Evolutionary conservation across 352 stramenopile species (phyloP).

Genomic region (Hyaloperonospora brassicae): DNA sequence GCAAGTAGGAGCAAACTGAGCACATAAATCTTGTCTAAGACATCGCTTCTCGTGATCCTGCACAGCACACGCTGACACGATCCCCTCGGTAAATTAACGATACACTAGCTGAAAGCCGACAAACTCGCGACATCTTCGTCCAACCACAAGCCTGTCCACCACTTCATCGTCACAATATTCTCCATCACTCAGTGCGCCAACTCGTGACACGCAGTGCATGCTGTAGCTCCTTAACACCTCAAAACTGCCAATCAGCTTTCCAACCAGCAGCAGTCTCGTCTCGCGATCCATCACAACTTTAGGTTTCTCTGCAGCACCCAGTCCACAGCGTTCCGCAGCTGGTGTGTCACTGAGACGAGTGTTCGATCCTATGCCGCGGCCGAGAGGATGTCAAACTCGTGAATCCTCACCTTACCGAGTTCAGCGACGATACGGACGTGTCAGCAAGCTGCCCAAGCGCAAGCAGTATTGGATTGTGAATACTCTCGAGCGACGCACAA

Average conservation of each 20-base stretch:
- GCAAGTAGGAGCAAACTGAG: too few species aligned
- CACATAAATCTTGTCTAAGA: too few species aligned
- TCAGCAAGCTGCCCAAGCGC: too few species aligned
- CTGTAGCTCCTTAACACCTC: conserved; percentile 70
- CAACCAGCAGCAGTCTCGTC: conserved; percentile 84
- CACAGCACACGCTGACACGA: conserved; percentile 95
- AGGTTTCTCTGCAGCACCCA: conserved; percentile 95
- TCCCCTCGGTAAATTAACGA: conserved; percentile 90
- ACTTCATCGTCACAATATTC: conserved; percentile 98
- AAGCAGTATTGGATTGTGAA: too few species aligned
- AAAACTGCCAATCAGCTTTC: conserved; percentile 58
- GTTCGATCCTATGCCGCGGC: conserved; percentile 95
- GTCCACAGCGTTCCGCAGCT: too few species aligned
- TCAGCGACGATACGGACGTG: too few species aligned
- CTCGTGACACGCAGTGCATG: conserved; percentile 96
- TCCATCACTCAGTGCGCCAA: conserved; percentile 96
- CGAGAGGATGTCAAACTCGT: too few species aligned
- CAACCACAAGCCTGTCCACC: conserved; percentile 93
- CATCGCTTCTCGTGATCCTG: conserved; percentile 60
- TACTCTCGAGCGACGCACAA: too few species aligned
- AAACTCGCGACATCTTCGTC: conserved; percentile 98
- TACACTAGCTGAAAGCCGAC: conserved; percentile 93
- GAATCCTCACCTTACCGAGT: too few species aligned
- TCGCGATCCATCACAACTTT: conserved; percentile 96
- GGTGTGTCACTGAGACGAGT: conserved; percentile 96